Evolutionary conservation across 768 basidiomycete species (phyloP), one percentile per base, ranked within the genome.

Genomic region (Phaeotremella skinneri): DNA sequence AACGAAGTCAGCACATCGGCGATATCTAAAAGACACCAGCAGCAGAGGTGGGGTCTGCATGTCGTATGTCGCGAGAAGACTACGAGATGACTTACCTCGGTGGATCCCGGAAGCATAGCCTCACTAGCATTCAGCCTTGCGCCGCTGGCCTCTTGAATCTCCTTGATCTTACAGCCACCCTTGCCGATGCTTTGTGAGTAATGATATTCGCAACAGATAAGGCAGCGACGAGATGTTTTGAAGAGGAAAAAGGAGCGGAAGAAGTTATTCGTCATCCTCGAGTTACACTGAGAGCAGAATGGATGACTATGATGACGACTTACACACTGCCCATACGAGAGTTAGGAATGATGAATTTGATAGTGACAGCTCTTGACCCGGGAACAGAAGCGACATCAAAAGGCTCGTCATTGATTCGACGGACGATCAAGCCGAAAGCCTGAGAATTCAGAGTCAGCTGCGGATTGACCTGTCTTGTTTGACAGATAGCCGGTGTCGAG

Each of bases 341-440:
- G 79, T 98, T 97, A 64, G 94, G 94, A 57, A 98, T 96, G 88
- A 98, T 97, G 75, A 91, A 98, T 78, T 98, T 97, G 82, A 99
- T 98, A 29, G 96, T 98, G 55, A 99, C 96, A 27, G 96, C 94
- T 59, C 93, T 85, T 72, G 92, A 96, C 58, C 96, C 96, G 47
- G 96, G 96, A 4, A 98, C 90, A 32, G 94, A 98, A 21, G 96
- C 91, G 45, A 90, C 87, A 70, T 97, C 96, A 78, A 96, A 98
- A 1, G 96, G 94, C 77, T 98, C 96, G 73, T 99, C 96, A 74
- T 98, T 99, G 79, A 98, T 99, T 67, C 94, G 86, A 59, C 96
- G 88, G 21, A 98, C 96, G 70, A 99, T 97, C 62, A 99, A 85
- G 55, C 96, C 96, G 78, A 97, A 99, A 7, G 96, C 96, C 94